These are phyloP conservation scores for Suhomyces tanzawaensis DNA, from an alignment of 805 yeast genomes.

Conservation along the genomic window DNA sequence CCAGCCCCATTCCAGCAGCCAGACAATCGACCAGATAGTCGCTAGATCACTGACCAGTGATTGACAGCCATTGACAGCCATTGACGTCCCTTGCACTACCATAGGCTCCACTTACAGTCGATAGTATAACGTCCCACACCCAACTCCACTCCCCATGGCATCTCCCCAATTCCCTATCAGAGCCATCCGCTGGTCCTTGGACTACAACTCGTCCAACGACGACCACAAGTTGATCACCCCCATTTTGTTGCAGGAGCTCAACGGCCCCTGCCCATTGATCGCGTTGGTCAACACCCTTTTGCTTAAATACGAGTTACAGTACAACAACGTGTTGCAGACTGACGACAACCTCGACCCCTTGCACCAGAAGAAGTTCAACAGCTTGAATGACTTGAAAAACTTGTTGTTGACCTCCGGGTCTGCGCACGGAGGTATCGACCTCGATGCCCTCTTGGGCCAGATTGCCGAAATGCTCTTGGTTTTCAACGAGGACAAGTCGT, in stretches of 20 bases:
- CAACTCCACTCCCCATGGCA: no score
- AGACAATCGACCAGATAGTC: no score
- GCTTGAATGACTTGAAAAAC: slow-evolving; percentile 17
- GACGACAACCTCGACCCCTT: slow-evolving; percentile 2
- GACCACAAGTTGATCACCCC: slow-evolving; percentile 43
- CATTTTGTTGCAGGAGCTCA: slow-evolving; percentile 70
- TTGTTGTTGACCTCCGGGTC: slow-evolving; percentile 12
- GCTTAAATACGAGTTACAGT: slow-evolving; percentile 41
- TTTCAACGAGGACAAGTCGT: slow-evolving; percentile 18
- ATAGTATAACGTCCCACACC: no score
- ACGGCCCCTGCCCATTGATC: slow-evolving; percentile 87
- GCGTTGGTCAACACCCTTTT: slow-evolving; percentile 73
- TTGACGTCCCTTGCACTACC: no score
- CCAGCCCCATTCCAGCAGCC: no score
- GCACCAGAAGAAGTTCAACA: slow-evolving; percentile 10
- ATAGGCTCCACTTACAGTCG: no score
- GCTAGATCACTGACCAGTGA: no score
- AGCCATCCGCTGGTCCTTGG: slow-evolving; percentile 29
- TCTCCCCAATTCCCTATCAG: slow-evolving; percentile 17
- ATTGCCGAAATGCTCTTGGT: slow-evolving; percentile 46
- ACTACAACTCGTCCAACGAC: slow-evolving; percentile 11
- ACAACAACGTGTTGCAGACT: slow-evolving; percentile 11
- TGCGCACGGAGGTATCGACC: slow-evolving; percentile 13
- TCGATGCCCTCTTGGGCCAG: slow-evolving; percentile 44
- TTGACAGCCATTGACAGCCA: no score